Evolutionary conservation across 108 stramenopile genomes (phyloP), one percentile per base, ranked within the genome.

Genomic region (Skeletonema costatum): DNA sequence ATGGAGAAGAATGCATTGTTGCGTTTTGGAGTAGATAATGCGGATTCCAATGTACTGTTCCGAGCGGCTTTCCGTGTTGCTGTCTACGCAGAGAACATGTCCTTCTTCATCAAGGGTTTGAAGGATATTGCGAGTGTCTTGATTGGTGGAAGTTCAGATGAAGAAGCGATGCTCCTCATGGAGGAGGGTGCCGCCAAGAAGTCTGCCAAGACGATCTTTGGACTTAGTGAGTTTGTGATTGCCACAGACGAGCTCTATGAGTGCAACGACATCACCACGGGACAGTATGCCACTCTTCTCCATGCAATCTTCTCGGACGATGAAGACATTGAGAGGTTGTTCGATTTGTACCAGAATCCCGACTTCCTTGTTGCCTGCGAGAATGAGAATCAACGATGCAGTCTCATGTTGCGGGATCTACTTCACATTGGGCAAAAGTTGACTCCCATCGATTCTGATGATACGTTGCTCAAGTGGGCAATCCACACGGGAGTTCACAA

Each of bases 401-500:
- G 60, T 32, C 67, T 81, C 14, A 48, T 74, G 33, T 19, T 70
- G 62, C 66, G 73, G n/a, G 80, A 81, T 32, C 11, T 81, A 3
- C 62, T 70, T 6, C 66, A 68, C 32, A 68, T 81, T 30, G 73
- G 62, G 1, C 59, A 66, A n/a, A 81, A 30, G 32, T 71, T 81
- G 32, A 64, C 50, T 21, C 73, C 73, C 29, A 39, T 74, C 7
- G 32, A 74, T 33, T 63, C 59, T 6, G 53, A 38, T 56, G 80
- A 81, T 31, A 53, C 68, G 12, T 29, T 64, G 31, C 73, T 81
- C 31, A 81, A 81, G 42, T 81, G 73, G 73, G 80, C 80, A 1
- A 74, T 81, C 50, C 68, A 81, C 39, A 81, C 73, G n/a, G 80
- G 73, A 14, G 39, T 81, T 17, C 80, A 81, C 66, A 81, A 81